phyloP scores from a whole-genome alignment of 1,284 basidiomycete genomes.

The Fomitopsis betulina region DNA sequence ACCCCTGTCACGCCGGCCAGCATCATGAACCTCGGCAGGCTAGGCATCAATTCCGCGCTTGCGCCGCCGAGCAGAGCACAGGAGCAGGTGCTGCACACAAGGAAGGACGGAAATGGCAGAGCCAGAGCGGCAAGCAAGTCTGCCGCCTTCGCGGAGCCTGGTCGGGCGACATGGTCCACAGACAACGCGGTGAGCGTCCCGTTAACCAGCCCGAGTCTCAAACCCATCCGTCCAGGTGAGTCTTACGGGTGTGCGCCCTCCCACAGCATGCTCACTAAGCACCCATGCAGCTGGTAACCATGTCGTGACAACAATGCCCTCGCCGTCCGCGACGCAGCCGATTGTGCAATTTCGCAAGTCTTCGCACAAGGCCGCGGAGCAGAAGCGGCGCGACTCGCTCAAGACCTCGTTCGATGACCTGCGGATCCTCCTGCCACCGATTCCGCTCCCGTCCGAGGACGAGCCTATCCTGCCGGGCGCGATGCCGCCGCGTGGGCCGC shows the following conservation, averaged over 20 bases:
- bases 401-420: conserved; percentile 97
- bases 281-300: conserved; percentile 19
- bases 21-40: conserved; percentile 78
- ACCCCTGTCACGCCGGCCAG: conserved; percentile 83
- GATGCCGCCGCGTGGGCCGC: conserved; percentile 81
- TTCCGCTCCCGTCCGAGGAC: conserved; percentile 74
- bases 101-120: conserved; percentile 15
- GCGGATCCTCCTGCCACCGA: conserved; percentile 82
- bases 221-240: conserved; percentile 67
- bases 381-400: conserved; percentile 92
- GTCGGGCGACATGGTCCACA: conserved; percentile 9
- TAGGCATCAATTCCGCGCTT: conserved; percentile 47
- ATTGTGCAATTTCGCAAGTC: conserved; percentile 62
- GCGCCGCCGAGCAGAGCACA: conserved; percentile 22
- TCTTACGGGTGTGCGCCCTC: conserved; percentile 2
- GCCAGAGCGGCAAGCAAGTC: conserved; percentile 27
- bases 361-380: conserved; percentile 96
- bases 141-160: conserved; percentile 15
- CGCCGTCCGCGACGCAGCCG: conserved; percentile 25
- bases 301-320: conserved; percentile 15
- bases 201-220: conserved; percentile 46
- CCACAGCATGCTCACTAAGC: neutral
- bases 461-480: conserved; percentile 77
- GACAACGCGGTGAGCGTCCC: conserved; percentile 18
- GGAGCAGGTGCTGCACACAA: conserved; percentile 8